Evolutionary conservation across 768 basidiomycete genomes (phyloP).

Genomic region (Hygrophorus pudorinus): DNA sequence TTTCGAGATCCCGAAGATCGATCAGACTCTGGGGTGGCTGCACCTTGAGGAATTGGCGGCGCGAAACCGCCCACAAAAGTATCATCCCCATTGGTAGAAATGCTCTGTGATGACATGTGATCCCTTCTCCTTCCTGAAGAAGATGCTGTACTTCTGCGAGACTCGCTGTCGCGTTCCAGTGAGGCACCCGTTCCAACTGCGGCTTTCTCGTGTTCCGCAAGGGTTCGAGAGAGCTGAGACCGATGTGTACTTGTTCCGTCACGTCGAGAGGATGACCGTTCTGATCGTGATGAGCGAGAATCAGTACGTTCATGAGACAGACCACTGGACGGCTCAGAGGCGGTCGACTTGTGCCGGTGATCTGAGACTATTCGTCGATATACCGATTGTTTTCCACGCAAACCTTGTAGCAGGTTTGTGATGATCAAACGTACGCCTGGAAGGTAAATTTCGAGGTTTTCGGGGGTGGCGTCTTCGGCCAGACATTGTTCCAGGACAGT

Average conservation of each 20-base stretch:
- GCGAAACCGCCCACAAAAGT: constrained; percentile 46
- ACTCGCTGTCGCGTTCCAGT: constrained; percentile 2
- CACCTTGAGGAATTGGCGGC: background rate
- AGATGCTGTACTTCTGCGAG: constrained; percentile 31
- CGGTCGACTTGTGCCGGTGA: constrained; percentile 33
- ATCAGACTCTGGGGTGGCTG: constrained; percentile 4
- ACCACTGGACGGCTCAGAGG: constrained; percentile 25
- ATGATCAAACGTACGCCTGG: constrained; percentile 90
- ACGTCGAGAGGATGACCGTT: constrained; percentile 29
- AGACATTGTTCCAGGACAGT: constrained; percentile 84
- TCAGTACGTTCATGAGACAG: constrained; percentile 47
- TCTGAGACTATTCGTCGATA: constrained; percentile 73
- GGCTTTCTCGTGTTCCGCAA: constrained; percentile 27
- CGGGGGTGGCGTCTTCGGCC: constrained; percentile 78
- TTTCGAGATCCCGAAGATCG: constrained; percentile 6
- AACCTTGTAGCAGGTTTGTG: constrained; percentile 82
- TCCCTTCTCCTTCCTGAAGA: constrained; percentile 29
- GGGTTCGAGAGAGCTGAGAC: constrained; percentile 34
- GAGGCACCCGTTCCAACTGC: constrained; percentile 29
- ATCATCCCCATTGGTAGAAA: constrained; percentile 25
- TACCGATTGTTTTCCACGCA: constrained; percentile 85
- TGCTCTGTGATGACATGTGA: constrained; percentile 8
- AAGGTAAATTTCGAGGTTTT: constrained; percentile 82
- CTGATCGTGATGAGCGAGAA: constrained; percentile 46
- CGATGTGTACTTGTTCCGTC: constrained; percentile 36